These are phyloP conservation scores for Aleurites moluccanus DNA, from an alignment of 441 rosid genomes.

Conservation along the genomic window DNA sequence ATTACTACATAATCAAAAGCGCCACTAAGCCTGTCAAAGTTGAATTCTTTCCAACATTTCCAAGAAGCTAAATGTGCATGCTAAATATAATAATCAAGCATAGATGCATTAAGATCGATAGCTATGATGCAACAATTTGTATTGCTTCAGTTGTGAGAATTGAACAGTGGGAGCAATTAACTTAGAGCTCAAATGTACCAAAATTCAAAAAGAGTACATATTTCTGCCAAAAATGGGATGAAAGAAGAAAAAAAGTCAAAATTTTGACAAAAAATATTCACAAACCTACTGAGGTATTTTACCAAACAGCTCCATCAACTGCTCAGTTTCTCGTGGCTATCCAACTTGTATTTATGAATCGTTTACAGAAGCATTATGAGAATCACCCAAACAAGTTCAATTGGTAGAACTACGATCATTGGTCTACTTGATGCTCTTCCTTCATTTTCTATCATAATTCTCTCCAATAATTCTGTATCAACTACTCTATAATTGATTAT, in stretches of 20 bases:
- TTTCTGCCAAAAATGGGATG: neutral
- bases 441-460: constrained; percentile 67
- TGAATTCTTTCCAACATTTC: neutral
- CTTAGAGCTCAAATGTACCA: neutral
- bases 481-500: constrained; percentile 58
- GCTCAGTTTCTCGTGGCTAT: constrained; percentile 55
- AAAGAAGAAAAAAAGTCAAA: too few relatives aligned
- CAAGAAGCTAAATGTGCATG: constrained; percentile 2
- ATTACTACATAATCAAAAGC: neutral
- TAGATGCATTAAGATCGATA: neutral
- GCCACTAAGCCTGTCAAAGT: neutral
- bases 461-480: constrained; percentile 60
- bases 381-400: constrained; percentile 23
- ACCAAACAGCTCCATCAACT: constrained; percentile 65
- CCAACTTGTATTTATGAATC: constrained; percentile 31
- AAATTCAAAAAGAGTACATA: neutral
- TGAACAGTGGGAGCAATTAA: neutral
- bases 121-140: neutral
- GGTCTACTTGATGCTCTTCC: constrained; percentile 36
- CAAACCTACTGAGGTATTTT: constrained; percentile 82
- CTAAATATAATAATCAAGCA: constrained; percentile 5
- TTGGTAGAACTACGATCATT: constrained; percentile 15
- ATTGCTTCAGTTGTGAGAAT: too few relatives aligned
- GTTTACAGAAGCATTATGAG: constrained; percentile 22
- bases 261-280: constrained; percentile 8